Percentiles rank a stretch among this genome's conserved stretches.
Evolutionary conservation across 2,329 filamentous ascomycete species (phyloP).

Genomic region (Coniella vitis): DNA sequence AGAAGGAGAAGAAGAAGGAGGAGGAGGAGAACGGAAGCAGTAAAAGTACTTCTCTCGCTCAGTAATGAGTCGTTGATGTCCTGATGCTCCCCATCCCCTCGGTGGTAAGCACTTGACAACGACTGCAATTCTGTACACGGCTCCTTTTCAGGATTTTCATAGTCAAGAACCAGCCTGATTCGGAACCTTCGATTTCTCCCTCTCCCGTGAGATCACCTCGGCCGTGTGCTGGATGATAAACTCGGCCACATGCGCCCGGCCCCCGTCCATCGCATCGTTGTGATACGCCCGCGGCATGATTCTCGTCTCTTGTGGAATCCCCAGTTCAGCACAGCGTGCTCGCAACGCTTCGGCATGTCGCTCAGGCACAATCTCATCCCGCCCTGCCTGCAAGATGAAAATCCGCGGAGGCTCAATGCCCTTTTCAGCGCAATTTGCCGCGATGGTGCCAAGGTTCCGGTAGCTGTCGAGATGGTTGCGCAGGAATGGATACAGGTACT

Average conservation of each 20-base stretch:
- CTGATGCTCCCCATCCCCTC: too few relatives aligned
- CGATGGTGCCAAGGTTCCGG: conserved; percentile 41
- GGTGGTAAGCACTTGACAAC: too few relatives aligned
- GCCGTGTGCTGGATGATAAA: conserved; percentile 30
- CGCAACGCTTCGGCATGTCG: conserved; percentile 41
- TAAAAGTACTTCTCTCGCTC: too few relatives aligned
- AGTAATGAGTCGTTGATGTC: too few relatives aligned
- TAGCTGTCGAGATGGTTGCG: conserved; percentile 55
- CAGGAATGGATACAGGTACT: conserved; percentile 67
- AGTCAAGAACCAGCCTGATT: too few relatives aligned
- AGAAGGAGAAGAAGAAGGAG: too few relatives aligned
- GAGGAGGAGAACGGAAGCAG: too few relatives aligned
- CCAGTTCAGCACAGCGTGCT: conserved; percentile 40
- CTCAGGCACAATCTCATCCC: conserved; percentile 51
- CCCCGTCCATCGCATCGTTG: conserved; percentile 42
- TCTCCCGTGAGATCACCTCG: background rate
- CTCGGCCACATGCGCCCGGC: conserved; percentile 39
- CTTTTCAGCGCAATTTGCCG: conserved; percentile 23
- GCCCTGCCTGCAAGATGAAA: conserved; percentile 49
- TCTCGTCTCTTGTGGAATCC: conserved; percentile 37
- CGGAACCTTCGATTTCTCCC: too few relatives aligned
- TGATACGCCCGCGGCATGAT: conserved; percentile 46
- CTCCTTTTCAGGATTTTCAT: background rate
- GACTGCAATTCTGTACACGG: too few relatives aligned
- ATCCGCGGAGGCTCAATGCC: conserved; percentile 28